Percentiles rank a stretch among this genome's conserved stretches.
Evolutionary conservation across 2,329 filamentous ascomycete genomes (phyloP).

Genomic region (Lachnellula subtilissima): DNA sequence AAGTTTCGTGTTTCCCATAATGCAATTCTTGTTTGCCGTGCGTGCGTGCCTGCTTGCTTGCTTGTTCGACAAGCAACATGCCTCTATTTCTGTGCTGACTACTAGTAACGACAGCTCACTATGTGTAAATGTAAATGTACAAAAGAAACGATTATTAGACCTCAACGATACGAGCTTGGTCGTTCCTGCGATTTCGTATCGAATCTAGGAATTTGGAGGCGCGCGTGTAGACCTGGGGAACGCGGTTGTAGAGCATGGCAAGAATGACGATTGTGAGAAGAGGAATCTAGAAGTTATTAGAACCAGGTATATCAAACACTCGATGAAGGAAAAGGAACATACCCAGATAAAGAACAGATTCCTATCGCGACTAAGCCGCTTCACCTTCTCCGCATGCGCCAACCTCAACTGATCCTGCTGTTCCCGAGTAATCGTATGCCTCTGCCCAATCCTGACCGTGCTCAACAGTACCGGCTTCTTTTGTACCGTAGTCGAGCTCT

Average conservation of each 20-base stretch:
- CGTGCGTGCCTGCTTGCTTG: neutral
- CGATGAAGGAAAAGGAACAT: slow-evolving; percentile 23
- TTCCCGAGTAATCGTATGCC: slow-evolving; percentile 59
- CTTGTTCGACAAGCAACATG: neutral
- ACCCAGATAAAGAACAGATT: slow-evolving; percentile 69
- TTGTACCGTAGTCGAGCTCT: slow-evolving; percentile 37
- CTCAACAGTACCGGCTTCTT: slow-evolving; percentile 28
- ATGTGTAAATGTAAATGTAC: neutral
- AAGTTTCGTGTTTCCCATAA: no score
- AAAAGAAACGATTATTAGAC: slow-evolving; percentile 14
- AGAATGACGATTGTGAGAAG: slow-evolving; percentile 45
- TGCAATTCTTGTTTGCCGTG: no score
- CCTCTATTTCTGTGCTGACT: no score
- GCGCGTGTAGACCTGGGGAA: slow-evolving; percentile 41
- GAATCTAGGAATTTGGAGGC: slow-evolving; percentile 17
- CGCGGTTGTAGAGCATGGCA: slow-evolving; percentile 46
- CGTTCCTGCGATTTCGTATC: slow-evolving; percentile 12
- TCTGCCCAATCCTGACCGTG: slow-evolving; percentile 56
- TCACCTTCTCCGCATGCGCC: slow-evolving; percentile 57
- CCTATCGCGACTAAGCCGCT: slow-evolving; percentile 57
- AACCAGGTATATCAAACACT: neutral
- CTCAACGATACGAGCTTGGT: slow-evolving; percentile 23
- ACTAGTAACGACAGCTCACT: neutral
- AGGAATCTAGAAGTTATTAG: slow-evolving; percentile 40
- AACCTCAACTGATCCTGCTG: slow-evolving; percentile 60